Base-by-base conservation (phyloP, 805 yeast species). In the Ogataea trehalophila region DNA sequence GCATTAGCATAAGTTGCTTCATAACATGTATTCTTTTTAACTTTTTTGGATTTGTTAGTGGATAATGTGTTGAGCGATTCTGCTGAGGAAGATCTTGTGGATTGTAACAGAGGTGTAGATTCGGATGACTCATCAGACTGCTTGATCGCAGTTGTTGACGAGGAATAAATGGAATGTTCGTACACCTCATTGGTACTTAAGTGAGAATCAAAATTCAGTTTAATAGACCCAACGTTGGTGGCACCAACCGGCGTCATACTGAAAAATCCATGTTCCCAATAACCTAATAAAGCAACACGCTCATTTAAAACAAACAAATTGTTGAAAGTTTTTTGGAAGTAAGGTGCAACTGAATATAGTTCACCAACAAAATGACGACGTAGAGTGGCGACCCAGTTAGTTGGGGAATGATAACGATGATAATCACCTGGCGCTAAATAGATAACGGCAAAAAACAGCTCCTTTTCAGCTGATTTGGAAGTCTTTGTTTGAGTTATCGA, bases 161-260 rank as follows among this genome's bases (percentile, higher is more conserved):
- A 43, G 67, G 60, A 42, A 42, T 58, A 59, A 20, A 53, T 45
- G n/a, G 70, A 76, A 52, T 76, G 77, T 63, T 80, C 83, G 56
- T 80, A 81, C 40, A 76, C 74, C 33, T 81, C 83, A 65, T 94
- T 94, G 14, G 99, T 94, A 36, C 84, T 77, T 60, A 94, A 77
- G 60, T 87, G 91, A 68, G 85, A 84, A 68, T 94, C 99, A 60
- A 94, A 94, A 62, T 91, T 89, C 55, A 94, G 76, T 49, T 85
- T 83, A 55, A 94, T 94, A 59, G 95, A 85, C 6, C 99, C 99
- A 31, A 94, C 99, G 68, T 94, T 94, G 2, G 99, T 94, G 22
- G 99, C 99, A 14, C 99, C 99, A 13, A 94, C 99, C 0, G 99
- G 97, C 0, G 96, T 92, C 99, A 94, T 94, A 54, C 95, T 85